Evolutionary conservation across 768 basidiomycete genomes (phyloP).

Genomic region (Mycena rosella): DNA sequence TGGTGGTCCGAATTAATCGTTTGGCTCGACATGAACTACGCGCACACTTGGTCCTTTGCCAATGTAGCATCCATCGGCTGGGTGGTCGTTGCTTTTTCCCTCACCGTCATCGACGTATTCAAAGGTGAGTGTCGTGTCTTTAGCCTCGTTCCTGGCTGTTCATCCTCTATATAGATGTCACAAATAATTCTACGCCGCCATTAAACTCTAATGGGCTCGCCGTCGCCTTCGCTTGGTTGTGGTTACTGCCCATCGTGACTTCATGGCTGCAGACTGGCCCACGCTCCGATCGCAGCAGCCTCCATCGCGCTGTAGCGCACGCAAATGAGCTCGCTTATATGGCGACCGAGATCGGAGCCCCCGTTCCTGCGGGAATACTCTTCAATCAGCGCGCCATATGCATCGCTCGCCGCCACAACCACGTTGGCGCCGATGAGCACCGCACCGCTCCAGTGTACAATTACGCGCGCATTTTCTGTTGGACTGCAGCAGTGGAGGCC

Average conservation of each 20-base stretch:
- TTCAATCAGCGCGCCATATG: slow-evolving; percentile 35
- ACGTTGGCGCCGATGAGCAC: slow-evolving; percentile 33
- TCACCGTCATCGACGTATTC: slow-evolving; percentile 26
- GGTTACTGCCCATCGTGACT: slow-evolving; percentile 22
- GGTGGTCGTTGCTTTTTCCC: slow-evolving; percentile 21
- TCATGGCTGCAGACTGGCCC: slow-evolving; percentile 59
- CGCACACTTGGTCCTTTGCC: slow-evolving; percentile 48
- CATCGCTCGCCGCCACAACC: slow-evolving; percentile 12
- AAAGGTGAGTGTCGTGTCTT: slow-evolving; percentile 16
- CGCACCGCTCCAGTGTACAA: slow-evolving; percentile 44
- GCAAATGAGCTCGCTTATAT: slow-evolving; percentile 47
- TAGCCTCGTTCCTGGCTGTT: not conserved
- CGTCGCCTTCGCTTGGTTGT: slow-evolving; percentile 46
- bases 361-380: not conserved
- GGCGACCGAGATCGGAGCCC: slow-evolving; percentile 11
- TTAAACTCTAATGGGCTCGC: slow-evolving; percentile 53
- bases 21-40: slow-evolving; percentile 32
- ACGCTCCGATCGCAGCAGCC: slow-evolving; percentile 50
- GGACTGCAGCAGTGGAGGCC: slow-evolving; percentile 41
- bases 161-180: slow-evolving; percentile 31
- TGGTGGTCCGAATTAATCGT: slow-evolving; percentile 25
- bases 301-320: slow-evolving; percentile 43
- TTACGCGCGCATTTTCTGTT: slow-evolving; percentile 44
- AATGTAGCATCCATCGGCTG: slow-evolving; percentile 21
- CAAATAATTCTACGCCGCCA: slow-evolving; percentile 3